phyloP scores from a whole-genome alignment of 441 rosid genomes.

The Populus trichocarpa region DNA sequence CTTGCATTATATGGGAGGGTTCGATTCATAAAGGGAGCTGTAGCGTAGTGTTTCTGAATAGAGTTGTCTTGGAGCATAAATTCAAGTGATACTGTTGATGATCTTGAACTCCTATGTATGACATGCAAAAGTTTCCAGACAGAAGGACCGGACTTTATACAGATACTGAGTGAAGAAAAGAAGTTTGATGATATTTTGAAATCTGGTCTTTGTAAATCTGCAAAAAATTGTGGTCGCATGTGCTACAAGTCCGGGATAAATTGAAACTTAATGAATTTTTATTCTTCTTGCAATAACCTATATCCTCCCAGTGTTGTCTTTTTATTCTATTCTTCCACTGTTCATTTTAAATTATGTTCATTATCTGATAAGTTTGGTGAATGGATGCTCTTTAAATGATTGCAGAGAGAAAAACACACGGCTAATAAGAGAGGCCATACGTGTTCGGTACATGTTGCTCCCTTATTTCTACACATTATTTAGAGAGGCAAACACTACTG shows the following conservation, averaged over 20 bases:
- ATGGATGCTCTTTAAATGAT: constrained; percentile 21
- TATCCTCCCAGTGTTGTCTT: background rate
- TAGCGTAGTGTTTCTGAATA: background rate
- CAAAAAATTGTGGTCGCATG: background rate
- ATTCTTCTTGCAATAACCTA: background rate
- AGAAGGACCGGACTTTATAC: background rate
- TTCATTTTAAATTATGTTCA: background rate
- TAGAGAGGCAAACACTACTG: constrained; percentile 88
- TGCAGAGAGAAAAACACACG: constrained; percentile 79
- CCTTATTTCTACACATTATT: constrained; percentile 94
- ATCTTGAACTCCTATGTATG: background rate
- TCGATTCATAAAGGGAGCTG: background rate
- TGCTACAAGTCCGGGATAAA: background rate
- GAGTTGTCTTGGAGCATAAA: background rate
- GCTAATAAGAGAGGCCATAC: constrained; percentile 92
- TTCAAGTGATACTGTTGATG: background rate
- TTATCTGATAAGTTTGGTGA: background rate
- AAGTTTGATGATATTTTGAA: background rate
- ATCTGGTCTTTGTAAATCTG: background rate
- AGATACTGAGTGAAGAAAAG: background rate
- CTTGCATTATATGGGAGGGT: background rate
- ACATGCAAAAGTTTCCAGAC: background rate
- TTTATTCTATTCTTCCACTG: background rate
- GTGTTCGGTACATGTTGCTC: constrained; percentile 74
- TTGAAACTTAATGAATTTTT: background rate